Evolutionary conservation across 148 eudicot genomes (phyloP).

Genomic region (Amaranthus cruentus): DNA sequence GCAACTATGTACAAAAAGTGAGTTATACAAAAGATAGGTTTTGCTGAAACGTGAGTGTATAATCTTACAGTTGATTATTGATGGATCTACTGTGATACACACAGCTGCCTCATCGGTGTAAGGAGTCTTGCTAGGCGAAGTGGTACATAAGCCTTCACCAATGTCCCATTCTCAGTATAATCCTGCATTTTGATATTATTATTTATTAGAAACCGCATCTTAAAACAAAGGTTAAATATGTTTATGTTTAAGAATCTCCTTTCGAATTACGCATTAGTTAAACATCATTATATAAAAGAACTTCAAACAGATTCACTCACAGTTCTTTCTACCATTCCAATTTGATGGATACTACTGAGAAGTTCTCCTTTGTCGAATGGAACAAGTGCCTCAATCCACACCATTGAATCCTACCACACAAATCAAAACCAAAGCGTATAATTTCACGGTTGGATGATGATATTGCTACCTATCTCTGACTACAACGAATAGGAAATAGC

Average conservation of each 20-base stretch:
- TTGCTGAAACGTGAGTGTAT: background rate
- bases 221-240: background rate
- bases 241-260: too few species aligned
- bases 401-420: constrained; percentile 73
- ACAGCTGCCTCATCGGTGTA: constrained; percentile 82
- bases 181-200: constrained; percentile 39
- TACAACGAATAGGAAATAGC: background rate
- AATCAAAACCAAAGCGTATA: background rate
- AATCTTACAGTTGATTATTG: background rate
- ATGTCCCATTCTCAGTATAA: constrained; percentile 75
- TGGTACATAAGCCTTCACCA: constrained; percentile 76
- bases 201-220: background rate
- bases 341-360: constrained; percentile 70
- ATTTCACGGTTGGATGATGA: background rate
- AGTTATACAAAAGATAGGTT: background rate
- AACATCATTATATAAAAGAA: background rate
- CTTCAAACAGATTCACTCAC: constrained; percentile 41
- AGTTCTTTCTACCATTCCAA: constrained; percentile 81
- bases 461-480: background rate
- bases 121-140: constrained; percentile 90
- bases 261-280: background rate
- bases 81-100: constrained; percentile 22
- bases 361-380: constrained; percentile 95
- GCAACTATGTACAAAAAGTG: constrained; percentile 18
- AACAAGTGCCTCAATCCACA: constrained; percentile 91